A percentile compares a stretch with the other conserved stretches of the same genome.
Evolutionary conservation across 148 eudicot species (phyloP).

Genomic region (Rhododendron simsii): DNA sequence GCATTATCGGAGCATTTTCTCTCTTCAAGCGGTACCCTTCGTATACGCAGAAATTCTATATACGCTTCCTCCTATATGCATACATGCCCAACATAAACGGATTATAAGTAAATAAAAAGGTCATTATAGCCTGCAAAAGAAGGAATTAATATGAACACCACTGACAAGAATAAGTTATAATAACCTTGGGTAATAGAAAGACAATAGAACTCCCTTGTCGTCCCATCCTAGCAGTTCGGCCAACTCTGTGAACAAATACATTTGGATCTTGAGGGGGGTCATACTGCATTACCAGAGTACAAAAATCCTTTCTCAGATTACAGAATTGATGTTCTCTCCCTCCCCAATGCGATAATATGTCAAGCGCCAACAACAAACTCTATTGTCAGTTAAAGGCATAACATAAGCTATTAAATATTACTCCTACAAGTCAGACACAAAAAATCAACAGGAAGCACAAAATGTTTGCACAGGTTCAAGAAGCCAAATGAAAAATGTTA

Average conservation of each 20-base stretch:
- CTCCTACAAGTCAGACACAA: no score
- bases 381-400: neutral
- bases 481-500: neutral
- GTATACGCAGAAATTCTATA: conserved; percentile 62
- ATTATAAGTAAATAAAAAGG: neutral
- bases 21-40: conserved; percentile 66
- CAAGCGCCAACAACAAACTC: neutral
- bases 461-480: neutral
- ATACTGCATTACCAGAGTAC: conserved; percentile 49
- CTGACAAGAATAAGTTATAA: conserved; percentile 1
- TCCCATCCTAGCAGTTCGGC: conserved; percentile 94
- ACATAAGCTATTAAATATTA: neutral
- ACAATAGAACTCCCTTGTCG: conserved; percentile 74
- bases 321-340: neutral
- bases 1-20: conserved; percentile 48
- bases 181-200: conserved; percentile 82
- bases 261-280: conserved; percentile 97
- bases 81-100: neutral
- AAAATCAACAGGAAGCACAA: neutral
- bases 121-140: neutral
- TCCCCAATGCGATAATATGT: neutral
- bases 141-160: neutral
- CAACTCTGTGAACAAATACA: conserved; percentile 89
- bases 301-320: conserved; percentile 9
- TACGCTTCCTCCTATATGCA: conserved; percentile 72